phyloP scores from a whole-genome alignment of 805 yeast genomes.

The Candida bentonensis region DNA sequence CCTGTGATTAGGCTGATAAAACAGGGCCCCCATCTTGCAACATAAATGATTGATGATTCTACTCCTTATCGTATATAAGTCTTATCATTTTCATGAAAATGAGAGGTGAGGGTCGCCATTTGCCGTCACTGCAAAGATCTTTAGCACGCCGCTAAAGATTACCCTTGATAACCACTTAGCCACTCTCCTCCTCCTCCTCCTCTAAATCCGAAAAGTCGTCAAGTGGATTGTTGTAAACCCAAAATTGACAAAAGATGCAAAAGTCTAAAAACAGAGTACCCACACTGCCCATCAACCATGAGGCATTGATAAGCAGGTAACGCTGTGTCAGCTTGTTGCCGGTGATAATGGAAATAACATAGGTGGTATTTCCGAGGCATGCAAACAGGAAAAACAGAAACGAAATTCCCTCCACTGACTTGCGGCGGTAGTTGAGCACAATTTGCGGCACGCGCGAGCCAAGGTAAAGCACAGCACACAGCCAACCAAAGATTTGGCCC shows the following conservation, averaged over 20 bases:
- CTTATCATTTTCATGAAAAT: too few species aligned
- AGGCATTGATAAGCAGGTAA: slow-evolving; percentile 66
- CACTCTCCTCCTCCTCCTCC: too few species aligned
- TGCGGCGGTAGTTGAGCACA: slow-evolving; percentile 66
- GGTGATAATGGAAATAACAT: slow-evolving; percentile 71
- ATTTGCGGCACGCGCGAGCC: slow-evolving; percentile 93
- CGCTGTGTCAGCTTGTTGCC: slow-evolving; percentile 50
- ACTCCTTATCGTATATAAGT: too few species aligned
- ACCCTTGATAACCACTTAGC: too few species aligned
- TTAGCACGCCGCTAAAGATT: too few species aligned
- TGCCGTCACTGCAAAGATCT: too few species aligned
- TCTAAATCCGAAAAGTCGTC: neutral
- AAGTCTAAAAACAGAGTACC: slow-evolving; percentile 82
- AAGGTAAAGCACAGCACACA: slow-evolving; percentile 33
- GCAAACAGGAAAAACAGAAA: slow-evolving; percentile 91
- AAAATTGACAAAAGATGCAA: slow-evolving; percentile 73
- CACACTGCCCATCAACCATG: slow-evolving; percentile 85
- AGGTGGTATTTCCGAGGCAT: slow-evolving; percentile 83
- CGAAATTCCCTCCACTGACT: slow-evolving; percentile 90
- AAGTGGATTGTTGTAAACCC: slow-evolving; percentile 34
- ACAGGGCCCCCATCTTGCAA: too few species aligned
- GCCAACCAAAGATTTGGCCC: slow-evolving; percentile 80
- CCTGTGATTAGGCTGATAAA: too few species aligned
- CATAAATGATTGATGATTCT: too few species aligned
- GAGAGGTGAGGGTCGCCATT: too few species aligned